Percentiles rank a stretch among this genome's conserved stretches.
Evolutionary conservation across 106 monocot genomes (phyloP).

Genomic region (Dendrobium catenatum): DNA sequence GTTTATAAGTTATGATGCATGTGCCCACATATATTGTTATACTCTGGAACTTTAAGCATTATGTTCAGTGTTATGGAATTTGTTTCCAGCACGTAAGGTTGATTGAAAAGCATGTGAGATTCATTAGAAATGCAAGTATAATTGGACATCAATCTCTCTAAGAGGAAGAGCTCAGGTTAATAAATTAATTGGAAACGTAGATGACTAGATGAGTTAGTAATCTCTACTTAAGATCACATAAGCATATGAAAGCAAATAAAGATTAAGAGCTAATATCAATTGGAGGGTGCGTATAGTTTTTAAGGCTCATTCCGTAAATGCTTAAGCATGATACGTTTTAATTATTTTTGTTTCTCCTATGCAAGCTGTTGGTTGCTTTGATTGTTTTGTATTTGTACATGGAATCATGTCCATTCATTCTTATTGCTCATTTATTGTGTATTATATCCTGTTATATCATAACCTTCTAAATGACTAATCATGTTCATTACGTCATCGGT

Average conservation of each 20-base stretch:
- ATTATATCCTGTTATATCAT: background rate
- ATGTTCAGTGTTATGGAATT: too few relatives aligned
- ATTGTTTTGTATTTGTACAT: background rate
- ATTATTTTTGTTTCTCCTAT: background rate
- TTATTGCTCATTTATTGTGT: background rate
- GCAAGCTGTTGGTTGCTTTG: background rate
- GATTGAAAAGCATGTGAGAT: background rate
- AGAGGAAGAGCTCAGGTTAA: background rate
- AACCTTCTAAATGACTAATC: background rate
- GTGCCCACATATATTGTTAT: background rate
- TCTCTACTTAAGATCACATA: background rate
- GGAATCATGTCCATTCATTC: background rate
- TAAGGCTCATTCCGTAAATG: background rate
- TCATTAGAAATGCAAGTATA: too few relatives aligned
- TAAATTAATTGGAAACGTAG: background rate
- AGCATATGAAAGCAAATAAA: background rate
- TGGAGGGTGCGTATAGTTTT: background rate
- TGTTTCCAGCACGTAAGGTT: too few relatives aligned
- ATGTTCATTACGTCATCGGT: background rate
- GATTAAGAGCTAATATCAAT: background rate
- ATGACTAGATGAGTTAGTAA: background rate
- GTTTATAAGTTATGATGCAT: background rate
- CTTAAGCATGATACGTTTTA: background rate
- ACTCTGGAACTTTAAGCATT: too few relatives aligned
- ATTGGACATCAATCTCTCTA: too few relatives aligned